Conservation (phyloP, 345 rosid species). For the Pistacia atlantica region DNA sequence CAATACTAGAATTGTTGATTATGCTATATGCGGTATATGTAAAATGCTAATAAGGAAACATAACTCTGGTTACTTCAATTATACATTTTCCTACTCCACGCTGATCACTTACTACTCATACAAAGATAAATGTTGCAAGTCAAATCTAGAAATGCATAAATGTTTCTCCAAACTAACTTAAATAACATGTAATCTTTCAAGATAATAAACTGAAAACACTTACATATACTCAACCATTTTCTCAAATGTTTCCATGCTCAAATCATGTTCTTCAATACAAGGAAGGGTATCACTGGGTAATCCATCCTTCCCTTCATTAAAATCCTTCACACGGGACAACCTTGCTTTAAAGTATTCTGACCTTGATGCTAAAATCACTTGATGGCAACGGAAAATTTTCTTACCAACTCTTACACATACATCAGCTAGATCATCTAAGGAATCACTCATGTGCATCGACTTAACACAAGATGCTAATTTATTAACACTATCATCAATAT, state of each 20-base stretch:
- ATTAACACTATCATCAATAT: constrained; percentile 34
- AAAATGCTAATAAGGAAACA: neutral
- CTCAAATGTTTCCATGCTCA: constrained; percentile 79
- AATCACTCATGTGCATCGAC: constrained; percentile 40
- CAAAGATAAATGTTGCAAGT: neutral
- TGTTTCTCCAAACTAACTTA: neutral
- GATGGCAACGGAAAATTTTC: constrained; percentile 76
- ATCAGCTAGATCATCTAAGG: constrained; percentile 75
- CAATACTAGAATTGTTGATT: too few species aligned
- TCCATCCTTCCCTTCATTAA: constrained; percentile 55
- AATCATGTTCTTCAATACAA: constrained; percentile 82
- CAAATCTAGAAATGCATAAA: constrained; percentile 6
- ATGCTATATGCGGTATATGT: neutral
- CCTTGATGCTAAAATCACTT: constrained; percentile 91
- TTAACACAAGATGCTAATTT: constrained; percentile 38
- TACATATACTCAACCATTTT: constrained; percentile 96
- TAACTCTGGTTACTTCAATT: neutral
- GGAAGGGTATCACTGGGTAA: constrained; percentile 50
- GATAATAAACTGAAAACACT: constrained; percentile 30
- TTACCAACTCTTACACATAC: constrained; percentile 76
- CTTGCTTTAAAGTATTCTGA: constrained; percentile 96
- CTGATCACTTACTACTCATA: neutral
- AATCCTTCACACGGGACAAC: constrained; percentile 74
- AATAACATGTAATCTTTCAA: neutral
- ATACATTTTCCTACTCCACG: constrained; percentile 12